phyloP scores from a whole-genome alignment of 768 basidiomycete species.

The Saitozyma sp. region DNA sequence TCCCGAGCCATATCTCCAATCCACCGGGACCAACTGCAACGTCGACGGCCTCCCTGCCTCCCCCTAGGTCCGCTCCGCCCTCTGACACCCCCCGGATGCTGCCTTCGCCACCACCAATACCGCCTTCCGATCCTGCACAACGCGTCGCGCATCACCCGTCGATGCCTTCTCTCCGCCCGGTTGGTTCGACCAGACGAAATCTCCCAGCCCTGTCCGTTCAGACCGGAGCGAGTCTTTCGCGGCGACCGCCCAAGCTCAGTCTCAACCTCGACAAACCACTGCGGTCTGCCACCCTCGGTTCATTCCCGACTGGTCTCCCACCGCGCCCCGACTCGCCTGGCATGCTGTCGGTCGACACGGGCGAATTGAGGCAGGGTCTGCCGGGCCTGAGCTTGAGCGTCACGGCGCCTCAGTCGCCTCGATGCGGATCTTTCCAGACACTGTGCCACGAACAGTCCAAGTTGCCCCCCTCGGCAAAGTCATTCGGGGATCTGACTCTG shows the following conservation, averaged over 20 bases:
- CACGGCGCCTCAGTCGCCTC: constrained; percentile 2
- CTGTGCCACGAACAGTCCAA: constrained; percentile 31
- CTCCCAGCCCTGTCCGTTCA: constrained; percentile 44
- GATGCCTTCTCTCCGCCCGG: constrained; percentile 53
- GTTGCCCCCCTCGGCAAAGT: constrained; percentile 25
- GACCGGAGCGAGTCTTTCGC: constrained; percentile 4
- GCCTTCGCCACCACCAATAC: constrained; percentile 28
- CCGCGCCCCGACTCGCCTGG: constrained; percentile 1
- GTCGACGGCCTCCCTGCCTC: constrained; percentile 52
- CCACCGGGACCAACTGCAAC: not conserved
- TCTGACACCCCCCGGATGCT: constrained; percentile 12
- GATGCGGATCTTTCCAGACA: constrained; percentile 20
- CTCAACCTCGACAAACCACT: constrained; percentile 37
- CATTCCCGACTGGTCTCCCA: constrained; percentile 14
- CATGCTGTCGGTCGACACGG: constrained; percentile 6
- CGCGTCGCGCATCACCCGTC: constrained; percentile 37
- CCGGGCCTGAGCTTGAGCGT: not conserved
- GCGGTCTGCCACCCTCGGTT: constrained; percentile 11
- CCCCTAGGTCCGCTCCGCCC: constrained; percentile 67
- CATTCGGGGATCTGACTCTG: too few relatives aligned
- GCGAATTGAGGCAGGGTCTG: not conserved
- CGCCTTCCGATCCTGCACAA: constrained; percentile 10
- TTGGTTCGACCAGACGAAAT: constrained; percentile 61
- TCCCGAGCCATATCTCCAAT: not conserved
- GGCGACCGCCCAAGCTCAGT: constrained; percentile 34